Evolutionary conservation across 805 yeast species (phyloP), one percentile per base, ranked within the genome.

Genomic region (Teunomyces atbi): DNA sequence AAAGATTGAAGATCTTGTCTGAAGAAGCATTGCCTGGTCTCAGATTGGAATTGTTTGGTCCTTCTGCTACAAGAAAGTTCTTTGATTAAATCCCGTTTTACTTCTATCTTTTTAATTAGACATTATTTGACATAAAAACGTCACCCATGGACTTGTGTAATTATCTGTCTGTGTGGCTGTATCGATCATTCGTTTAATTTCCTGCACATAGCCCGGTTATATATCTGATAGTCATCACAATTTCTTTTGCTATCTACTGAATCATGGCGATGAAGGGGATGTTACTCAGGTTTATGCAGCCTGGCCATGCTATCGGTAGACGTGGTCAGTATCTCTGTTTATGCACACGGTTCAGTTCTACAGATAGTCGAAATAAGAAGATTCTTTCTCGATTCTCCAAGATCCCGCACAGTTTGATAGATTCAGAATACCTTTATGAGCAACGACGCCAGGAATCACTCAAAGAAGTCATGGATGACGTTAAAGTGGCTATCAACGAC

Each of bases 1-100:
- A 91, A 76, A 88, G 99, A 73, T 81, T 94, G 61, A 79, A 84
- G 59, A 71, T 94, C 51, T 77, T 94, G 59, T 79, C 86, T 32
- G 86, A 87, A 64, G 88, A 83, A 60, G 86, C 96, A 6, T 80
- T 94, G 56, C 99, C 99, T 41, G 95, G 91, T 45, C 83, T 94
- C 53, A 84, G 98, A 73, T 76, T 87, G 52, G 96, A 91, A 61
- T 73, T 92, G 62, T 94, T 90, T 63, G 96, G 96, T 51, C 82
- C 87, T 47, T 85, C 96, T 13, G 68, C 79, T 46, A 71, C 92
- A 46, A 88, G 98, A 79, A 89, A 88, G 76, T 92, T 88, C 79
- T 89, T 89, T 62, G 96, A 90, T 62, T 91, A 78, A 61, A 44
- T 28, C 15, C 23, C 18, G 27, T 13, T 38, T 26, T 38, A 38